Conservation (phyloP, 2,329 filamentous ascomycete species). For the Paracamarosporium sp. region DNA sequence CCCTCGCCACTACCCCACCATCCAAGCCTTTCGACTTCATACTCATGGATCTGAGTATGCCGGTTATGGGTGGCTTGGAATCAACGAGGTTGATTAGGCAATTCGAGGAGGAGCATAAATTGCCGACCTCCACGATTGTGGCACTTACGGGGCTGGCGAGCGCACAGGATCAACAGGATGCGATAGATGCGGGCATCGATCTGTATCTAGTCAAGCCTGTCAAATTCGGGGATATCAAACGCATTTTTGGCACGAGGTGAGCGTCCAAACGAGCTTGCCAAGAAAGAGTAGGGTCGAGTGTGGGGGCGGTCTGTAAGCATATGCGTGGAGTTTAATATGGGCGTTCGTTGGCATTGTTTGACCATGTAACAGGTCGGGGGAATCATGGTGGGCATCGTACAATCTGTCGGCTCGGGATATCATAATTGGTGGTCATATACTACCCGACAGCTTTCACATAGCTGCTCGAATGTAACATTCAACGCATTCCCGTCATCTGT, state of each 20-base stretch:
- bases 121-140: slow-evolving; percentile 35
- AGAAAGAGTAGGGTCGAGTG: neutral
- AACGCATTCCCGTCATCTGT: no score
- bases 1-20: slow-evolving; percentile 18
- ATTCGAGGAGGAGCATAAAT: slow-evolving; percentile 30
- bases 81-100: slow-evolving; percentile 38
- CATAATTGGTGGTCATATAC: no score
- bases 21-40: slow-evolving; percentile 37
- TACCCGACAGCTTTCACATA: no score
- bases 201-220: slow-evolving; percentile 49
- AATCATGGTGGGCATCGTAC: no score
- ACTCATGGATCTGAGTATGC: slow-evolving; percentile 46
- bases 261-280: neutral
- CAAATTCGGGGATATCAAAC: slow-evolving; percentile 42
- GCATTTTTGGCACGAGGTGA: slow-evolving; percentile 24
- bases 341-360: no score
- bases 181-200: slow-evolving; percentile 43
- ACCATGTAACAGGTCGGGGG: no score
- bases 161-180: slow-evolving; percentile 41
- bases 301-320: neutral
- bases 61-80: slow-evolving; percentile 48
- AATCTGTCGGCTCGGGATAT: no score
- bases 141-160: slow-evolving; percentile 48
- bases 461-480: no score
- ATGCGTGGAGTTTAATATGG: neutral